A percentile compares a stretch with the other conserved stretches of the same genome.
These are phyloP conservation scores for Candida hispaniensis DNA, from an alignment of 805 yeast genomes.

Conservation along the genomic window DNA sequence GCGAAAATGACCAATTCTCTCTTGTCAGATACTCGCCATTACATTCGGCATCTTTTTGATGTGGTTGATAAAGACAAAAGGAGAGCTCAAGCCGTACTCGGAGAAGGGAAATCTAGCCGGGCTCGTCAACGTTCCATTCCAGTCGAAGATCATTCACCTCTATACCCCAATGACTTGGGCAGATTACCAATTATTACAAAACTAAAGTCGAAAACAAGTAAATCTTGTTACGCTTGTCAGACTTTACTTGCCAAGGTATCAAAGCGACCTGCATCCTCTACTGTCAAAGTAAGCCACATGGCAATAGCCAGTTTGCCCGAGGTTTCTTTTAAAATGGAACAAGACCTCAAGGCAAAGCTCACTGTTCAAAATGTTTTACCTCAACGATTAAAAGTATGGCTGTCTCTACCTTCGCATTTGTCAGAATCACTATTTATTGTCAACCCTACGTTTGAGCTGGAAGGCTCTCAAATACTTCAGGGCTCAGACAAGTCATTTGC, in stretches of 20 bases:
- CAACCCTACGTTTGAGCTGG: too few species aligned
- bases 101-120: too few species aligned
- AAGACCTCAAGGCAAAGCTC: conserved; percentile 1
- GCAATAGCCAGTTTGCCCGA: conserved; percentile 5
- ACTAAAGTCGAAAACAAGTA: conserved; percentile 5
- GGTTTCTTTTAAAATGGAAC: neutral
- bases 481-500: too few species aligned
- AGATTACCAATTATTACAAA: conserved; percentile 1
- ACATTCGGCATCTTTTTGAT: conserved; percentile 6
- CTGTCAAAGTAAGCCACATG: conserved; percentile 3
- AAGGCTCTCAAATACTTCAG: too few species aligned
- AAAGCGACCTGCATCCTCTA: conserved; percentile 5
- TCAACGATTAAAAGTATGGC: too few species aligned
- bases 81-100: too few species aligned
- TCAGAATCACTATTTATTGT: too few species aligned
- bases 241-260: conserved; percentile 2
- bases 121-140: too few species aligned
- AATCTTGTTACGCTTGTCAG: conserved; percentile 5
- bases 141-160: too few species aligned
- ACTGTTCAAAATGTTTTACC: conserved; percentile 4
- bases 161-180: too few species aligned
- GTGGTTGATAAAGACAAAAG: conserved; percentile 2
- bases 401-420: too few species aligned
- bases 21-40: conserved; percentile 4
- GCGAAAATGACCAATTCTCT: conserved; percentile 2